Evolutionary conservation across 306 rosid species (phyloP), one percentile per base, ranked within the genome.

Genomic region (Medicago lupulina): DNA sequence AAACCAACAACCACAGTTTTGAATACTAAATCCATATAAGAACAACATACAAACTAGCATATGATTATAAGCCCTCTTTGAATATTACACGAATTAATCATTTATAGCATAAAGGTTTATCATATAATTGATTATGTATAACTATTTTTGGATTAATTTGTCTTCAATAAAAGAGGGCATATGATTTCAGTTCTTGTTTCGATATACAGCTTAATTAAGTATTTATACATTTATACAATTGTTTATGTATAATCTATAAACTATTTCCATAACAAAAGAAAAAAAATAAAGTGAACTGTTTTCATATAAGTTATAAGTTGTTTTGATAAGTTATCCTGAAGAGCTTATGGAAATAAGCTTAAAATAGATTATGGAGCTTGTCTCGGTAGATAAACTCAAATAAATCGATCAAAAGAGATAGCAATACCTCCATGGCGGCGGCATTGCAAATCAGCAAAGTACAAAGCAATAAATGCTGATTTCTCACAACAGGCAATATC

Each of bases 381-480:
- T 28, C 0, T 28, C 31, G 0, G 31, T 28, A 28, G 31, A 28
- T 28, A 4, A 17, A 17, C 2, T 54, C 60, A 49, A 51, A 54
- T 18, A 54, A 58, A 3, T 23, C 8, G 5, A 58, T 21, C 15
- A 4, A 58, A 58, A 21, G 4, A 58, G 2, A 7, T 11, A 58
- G 76, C 4, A 34, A 44, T 76, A 84, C 88, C 80, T 84, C 88
- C 88, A 84, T 81, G 44, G 83, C 81, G 0, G 81, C 88, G 7
- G 88, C 88, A 78, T 84, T 84, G 81, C 88, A 81, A 23, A 84
- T 78, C 2, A 84, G 79, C 60, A 84, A 71, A 5, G 85, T 84
- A 23, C 88, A 84, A 16, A 84, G 88, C 83, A 84, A 78, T n/a
- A 81, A 74, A 59, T 84, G 88, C n/a, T 84, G 85, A 72, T 79